A percentile compares a stretch with the other conserved stretches of the same genome.
Evolutionary conservation across 352 stramenopile species (phyloP).

Genomic region (Globisporangium paddicum): DNA sequence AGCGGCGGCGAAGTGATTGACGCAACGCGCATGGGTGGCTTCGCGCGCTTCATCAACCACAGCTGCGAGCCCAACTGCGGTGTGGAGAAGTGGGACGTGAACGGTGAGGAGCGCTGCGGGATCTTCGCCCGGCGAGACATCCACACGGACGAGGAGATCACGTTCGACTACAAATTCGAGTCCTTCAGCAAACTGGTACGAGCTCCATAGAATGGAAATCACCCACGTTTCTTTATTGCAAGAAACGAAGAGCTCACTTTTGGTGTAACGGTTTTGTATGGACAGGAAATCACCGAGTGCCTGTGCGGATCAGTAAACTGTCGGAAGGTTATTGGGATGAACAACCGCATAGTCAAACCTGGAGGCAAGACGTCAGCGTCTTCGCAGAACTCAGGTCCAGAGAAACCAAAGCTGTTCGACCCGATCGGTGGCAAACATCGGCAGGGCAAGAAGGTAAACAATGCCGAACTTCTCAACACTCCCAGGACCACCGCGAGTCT

Average conservation of each 20-base stretch:
- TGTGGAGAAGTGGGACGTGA: constrained; percentile 93
- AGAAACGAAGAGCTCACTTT: background rate
- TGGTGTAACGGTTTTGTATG: background rate
- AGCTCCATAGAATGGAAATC: background rate
- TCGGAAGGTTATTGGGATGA: constrained; percentile 67
- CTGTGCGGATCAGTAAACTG: constrained; percentile 58
- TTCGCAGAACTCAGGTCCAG: background rate
- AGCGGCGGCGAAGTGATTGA: constrained; percentile 86
- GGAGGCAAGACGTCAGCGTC: constrained; percentile 8
- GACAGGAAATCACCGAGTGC: constrained; percentile 70
- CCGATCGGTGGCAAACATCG: constrained; percentile 35
- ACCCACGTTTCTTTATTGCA: background rate
- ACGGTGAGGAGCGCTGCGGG: constrained; percentile 92
- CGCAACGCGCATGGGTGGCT: constrained; percentile 85
- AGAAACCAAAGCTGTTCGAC: constrained; percentile 31
- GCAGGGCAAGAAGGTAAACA: constrained; percentile 43
- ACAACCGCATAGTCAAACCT: constrained; percentile 45
- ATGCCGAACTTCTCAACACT: too few relatives aligned
- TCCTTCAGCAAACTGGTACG: constrained; percentile 41
- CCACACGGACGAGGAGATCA: constrained; percentile 87
- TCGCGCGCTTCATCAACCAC: constrained; percentile 95
- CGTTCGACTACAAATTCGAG: constrained; percentile 95
- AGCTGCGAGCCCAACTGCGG: constrained; percentile 93
- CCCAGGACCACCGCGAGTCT: background rate
- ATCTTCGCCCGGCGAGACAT: constrained; percentile 93